These are phyloP conservation scores for Vanrija sp. DNA, from an alignment of 1,284 basidiomycete species.

Conservation along the genomic window DNA sequence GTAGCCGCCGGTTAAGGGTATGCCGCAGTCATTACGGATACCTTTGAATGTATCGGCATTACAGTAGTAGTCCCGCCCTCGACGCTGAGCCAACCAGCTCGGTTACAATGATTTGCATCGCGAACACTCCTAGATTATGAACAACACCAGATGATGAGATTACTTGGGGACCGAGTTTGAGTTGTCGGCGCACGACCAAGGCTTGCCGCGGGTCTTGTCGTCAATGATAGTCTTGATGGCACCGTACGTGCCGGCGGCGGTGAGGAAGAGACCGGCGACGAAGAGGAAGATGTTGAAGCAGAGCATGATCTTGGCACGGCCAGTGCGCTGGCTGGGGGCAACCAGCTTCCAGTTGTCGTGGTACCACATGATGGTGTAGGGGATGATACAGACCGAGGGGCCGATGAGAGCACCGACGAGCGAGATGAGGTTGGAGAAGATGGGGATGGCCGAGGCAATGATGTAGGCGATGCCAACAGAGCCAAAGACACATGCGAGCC, in stretches of 20 bases:
- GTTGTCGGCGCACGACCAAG: conserved; percentile 41
- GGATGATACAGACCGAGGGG: conserved; percentile 27
- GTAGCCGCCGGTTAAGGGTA: too few relatives aligned
- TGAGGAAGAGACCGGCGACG: conserved; percentile 27
- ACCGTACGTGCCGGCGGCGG: conserved; percentile 35
- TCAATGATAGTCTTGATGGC: conserved; percentile 29
- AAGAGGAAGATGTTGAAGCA: conserved; percentile 17
- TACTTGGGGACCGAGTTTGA: conserved; percentile 15
- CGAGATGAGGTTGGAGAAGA: conserved; percentile 30
- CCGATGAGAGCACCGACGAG: conserved; percentile 38
- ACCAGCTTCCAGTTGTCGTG: conserved; percentile 23
- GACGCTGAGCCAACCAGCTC: too few relatives aligned
- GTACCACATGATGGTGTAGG: conserved; percentile 32
- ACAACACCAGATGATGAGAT: too few relatives aligned
- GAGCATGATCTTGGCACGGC: conserved; percentile 11
- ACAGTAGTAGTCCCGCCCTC: too few relatives aligned
- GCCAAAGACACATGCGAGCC: conserved; percentile 24
- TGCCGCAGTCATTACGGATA: too few relatives aligned
- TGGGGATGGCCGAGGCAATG: conserved; percentile 32
- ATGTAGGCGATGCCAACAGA: conserved; percentile 31
- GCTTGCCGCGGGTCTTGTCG: conserved; percentile 18
- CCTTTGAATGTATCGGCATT: too few relatives aligned
- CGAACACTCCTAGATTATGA: too few relatives aligned
- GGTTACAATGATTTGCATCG: too few relatives aligned
- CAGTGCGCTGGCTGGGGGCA: conserved; percentile 2